A percentile compares a stretch with the other conserved stretches of the same genome.
phyloP scores from a whole-genome alignment of 345 rosid genomes.

The Capsella bursapastoris region DNA sequence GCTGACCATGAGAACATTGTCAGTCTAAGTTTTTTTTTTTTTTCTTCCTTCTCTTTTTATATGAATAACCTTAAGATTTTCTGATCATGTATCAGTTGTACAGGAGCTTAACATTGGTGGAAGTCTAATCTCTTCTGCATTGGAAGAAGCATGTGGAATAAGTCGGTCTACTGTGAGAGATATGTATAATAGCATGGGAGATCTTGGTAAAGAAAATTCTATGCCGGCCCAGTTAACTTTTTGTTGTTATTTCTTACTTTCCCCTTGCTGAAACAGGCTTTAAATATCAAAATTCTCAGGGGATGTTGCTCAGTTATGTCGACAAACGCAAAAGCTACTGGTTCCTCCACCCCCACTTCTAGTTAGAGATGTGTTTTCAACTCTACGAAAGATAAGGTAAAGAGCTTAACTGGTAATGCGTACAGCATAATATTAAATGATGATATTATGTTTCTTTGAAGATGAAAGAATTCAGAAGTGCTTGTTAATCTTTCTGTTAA shows the following conservation, averaged over 20 bases:
- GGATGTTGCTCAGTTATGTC: conserved; percentile 88
- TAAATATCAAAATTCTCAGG: conserved; percentile 51
- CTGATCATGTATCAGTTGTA: conserved; percentile 34
- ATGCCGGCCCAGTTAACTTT: not conserved
- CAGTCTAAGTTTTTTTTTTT: conserved; percentile 33
- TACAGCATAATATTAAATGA: conserved; percentile 4
- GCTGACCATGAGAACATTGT: conserved; percentile 88
- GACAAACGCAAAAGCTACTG: conserved; percentile 82
- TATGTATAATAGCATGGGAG: conserved; percentile 78
- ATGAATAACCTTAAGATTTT: not conserved
- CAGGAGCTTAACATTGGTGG: conserved; percentile 92
- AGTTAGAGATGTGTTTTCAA: conserved; percentile 68
- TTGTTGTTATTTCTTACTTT: conserved; percentile 14
- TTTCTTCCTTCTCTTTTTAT: conserved; percentile 5
- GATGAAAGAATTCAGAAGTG: not conserved
- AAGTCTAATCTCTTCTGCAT: conserved; percentile 72
- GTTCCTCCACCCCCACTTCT: conserved; percentile 75
- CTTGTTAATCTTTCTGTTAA: conserved; percentile 16
- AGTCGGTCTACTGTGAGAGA: conserved; percentile 69
- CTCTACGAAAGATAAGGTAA: conserved; percentile 78
- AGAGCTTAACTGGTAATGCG: conserved; percentile 21
- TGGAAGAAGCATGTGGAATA: conserved; percentile 91
- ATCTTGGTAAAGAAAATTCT: conserved; percentile 66
- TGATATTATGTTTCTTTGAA: not conserved
- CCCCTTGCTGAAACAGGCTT: conserved; percentile 7